Evolutionary conservation across 495 filamentous ascomycete genomes (phyloP).

Genomic region (Penicillium egyptiacum): DNA sequence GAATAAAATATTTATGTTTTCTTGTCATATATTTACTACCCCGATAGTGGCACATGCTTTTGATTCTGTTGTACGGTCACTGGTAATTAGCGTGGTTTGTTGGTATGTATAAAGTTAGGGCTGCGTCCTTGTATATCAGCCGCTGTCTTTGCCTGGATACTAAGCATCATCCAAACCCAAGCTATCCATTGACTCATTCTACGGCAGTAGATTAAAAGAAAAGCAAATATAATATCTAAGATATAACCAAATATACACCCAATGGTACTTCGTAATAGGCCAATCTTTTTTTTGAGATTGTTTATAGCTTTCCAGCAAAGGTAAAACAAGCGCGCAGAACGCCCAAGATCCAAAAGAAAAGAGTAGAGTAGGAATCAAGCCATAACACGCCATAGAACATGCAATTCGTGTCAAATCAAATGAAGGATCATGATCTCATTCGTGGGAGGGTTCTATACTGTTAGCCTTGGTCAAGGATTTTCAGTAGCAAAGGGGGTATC

Average conservation of each 20-base stretch:
- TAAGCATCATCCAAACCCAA: neutral
- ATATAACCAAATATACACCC: neutral
- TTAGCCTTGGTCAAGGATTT: slow-evolving; percentile 4
- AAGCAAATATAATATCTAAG: neutral
- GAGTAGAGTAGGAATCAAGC: neutral
- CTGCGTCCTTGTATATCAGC: neutral
- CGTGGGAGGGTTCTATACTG: slow-evolving; percentile 12
- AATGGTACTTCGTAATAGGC: neutral
- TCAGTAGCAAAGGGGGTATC: slow-evolving; percentile 12
- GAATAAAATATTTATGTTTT: slow-evolving; percentile 23
- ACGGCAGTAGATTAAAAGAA: neutral
- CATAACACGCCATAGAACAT: slow-evolving; percentile 7
- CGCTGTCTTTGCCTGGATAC: too few relatives aligned
- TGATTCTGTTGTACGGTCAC: neutral
- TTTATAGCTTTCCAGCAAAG: neutral
- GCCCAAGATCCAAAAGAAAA: neutral
- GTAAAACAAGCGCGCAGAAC: neutral
- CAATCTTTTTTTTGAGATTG: neutral
- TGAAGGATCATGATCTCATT: slow-evolving; percentile 4
- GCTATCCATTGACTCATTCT: neutral
- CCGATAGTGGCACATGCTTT: neutral
- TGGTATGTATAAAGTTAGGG: slow-evolving; percentile 4
- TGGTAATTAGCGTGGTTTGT: neutral
- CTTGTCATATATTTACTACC: slow-evolving; percentile 5
- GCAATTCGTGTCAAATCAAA: slow-evolving; percentile 4